phyloP scores from a whole-genome alignment of 257 asterid genomes.

The Cruciata laevipes region DNA sequence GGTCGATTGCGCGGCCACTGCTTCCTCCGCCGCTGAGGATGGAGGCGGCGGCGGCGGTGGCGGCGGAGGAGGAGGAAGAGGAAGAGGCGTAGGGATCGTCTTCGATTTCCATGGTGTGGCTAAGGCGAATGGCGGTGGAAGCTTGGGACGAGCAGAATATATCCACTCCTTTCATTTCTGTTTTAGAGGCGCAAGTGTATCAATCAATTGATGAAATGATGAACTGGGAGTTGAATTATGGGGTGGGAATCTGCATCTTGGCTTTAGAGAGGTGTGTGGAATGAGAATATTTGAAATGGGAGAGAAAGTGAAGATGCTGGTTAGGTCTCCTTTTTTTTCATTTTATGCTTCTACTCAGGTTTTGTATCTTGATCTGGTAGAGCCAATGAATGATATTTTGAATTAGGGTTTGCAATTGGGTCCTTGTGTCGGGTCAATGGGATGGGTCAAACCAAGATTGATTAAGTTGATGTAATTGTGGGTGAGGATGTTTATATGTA shows the following conservation, averaged over 20 bases:
- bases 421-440: no score
- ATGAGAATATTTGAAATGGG: slow-evolving; percentile 6
- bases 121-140: slow-evolving; percentile 42
- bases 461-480: no score
- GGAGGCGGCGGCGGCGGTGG: slow-evolving; percentile 32
- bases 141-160: slow-evolving; percentile 61
- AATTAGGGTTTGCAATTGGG: not conserved
- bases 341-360: not conserved
- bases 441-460: not conserved
- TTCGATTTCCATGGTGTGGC: slow-evolving; percentile 32
- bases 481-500: no score
- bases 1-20: slow-evolving; percentile 52
- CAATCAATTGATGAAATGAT: slow-evolving; percentile 4
- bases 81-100: slow-evolving; percentile 10
- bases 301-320: slow-evolving; percentile 8
- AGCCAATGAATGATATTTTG: not conserved
- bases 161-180: slow-evolving; percentile 49
- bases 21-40: slow-evolving; percentile 21
- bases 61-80: slow-evolving; percentile 40
- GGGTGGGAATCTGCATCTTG: slow-evolving; percentile 33
- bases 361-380: not conserved
- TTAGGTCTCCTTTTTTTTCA: not conserved
- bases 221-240: slow-evolving; percentile 13
- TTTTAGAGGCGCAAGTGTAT: not conserved
- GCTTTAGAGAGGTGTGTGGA: slow-evolving; percentile 6